phyloP scores from a whole-genome alignment of 169 alveolate species.

The Neospora caninum region DNA sequence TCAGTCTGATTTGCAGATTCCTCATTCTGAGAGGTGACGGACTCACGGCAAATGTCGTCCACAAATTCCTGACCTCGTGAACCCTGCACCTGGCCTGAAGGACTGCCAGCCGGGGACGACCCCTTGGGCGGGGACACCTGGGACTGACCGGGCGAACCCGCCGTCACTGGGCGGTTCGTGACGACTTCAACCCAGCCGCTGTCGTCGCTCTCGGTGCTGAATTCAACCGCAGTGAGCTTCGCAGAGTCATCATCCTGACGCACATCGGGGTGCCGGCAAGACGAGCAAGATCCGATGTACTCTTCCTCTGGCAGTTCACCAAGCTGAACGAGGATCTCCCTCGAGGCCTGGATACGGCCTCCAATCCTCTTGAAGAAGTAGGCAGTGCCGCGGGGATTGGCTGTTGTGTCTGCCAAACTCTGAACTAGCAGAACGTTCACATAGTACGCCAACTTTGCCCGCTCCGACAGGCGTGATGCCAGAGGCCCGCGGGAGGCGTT shows the following conservation, averaged over 20 bases:
- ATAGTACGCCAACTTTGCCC: background rate
- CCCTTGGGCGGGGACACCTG: background rate
- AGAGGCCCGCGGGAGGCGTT: background rate
- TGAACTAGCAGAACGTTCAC: constrained; percentile 2
- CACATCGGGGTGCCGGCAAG: background rate
- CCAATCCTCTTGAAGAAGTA: background rate
- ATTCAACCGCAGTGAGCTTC: too few relatives aligned
- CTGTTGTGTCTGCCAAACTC: background rate
- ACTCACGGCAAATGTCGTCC: background rate
- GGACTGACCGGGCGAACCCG: background rate
- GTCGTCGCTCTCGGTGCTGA: background rate
- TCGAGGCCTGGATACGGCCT: background rate
- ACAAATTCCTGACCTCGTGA: background rate
- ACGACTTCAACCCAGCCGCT: background rate
- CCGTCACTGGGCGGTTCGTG: background rate
- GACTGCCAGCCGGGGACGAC: background rate
- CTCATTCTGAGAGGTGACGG: background rate
- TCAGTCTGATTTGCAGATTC: background rate
- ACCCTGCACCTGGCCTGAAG: background rate
- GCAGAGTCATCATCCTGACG: background rate
- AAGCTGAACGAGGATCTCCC: background rate
- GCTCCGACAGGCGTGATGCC: background rate
- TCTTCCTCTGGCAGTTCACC: background rate
- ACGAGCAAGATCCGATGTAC: background rate
- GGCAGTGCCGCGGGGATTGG: background rate